Evolutionary conservation across 768 basidiomycete species (phyloP).

Genomic region (Xerocomus brunneocitrinus): DNA sequence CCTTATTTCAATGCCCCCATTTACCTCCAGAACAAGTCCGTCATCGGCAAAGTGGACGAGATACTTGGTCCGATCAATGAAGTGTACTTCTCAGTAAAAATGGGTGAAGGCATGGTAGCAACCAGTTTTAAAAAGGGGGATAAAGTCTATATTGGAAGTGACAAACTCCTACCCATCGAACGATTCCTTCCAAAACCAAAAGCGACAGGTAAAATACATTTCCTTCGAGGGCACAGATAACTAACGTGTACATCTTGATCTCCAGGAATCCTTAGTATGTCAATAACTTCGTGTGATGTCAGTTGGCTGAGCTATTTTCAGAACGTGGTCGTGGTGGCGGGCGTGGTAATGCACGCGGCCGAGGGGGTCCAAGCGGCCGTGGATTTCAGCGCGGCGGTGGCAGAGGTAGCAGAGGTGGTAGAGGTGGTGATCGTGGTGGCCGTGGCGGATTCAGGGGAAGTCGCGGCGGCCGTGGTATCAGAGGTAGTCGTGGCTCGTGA

Average conservation of each 20-base stretch:
- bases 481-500: slow-evolving; percentile 51
- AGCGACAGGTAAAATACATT: slow-evolving; percentile 53
- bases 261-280: slow-evolving; percentile 28
- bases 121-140: slow-evolving; percentile 96
- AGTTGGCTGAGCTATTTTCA: slow-evolving; percentile 33
- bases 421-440: slow-evolving; percentile 38
- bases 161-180: slow-evolving; percentile 94
- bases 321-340: slow-evolving; percentile 43
- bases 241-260: background rate
- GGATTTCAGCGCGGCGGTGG: slow-evolving; percentile 35
- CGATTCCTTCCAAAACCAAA: slow-evolving; percentile 97
- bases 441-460: slow-evolving; percentile 47
- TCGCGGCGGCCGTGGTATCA: slow-evolving; percentile 40
- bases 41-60: slow-evolving; percentile 97
- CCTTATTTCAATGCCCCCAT: slow-evolving; percentile 99
- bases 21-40: slow-evolving; percentile 93
- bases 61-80: slow-evolving; percentile 99
- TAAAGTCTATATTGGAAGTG: slow-evolving; percentile 96
- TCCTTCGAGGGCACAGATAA: slow-evolving; percentile 4
- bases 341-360: slow-evolving; percentile 24
- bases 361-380: slow-evolving; percentile 27
- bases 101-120: slow-evolving; percentile 93
- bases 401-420: slow-evolving; percentile 36
- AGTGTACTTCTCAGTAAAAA: slow-evolving; percentile 97
- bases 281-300: slow-evolving; percentile 1